phyloP scores from a whole-genome alignment of 495 filamentous ascomycete genomes.

The Chaetomium tenue region DNA sequence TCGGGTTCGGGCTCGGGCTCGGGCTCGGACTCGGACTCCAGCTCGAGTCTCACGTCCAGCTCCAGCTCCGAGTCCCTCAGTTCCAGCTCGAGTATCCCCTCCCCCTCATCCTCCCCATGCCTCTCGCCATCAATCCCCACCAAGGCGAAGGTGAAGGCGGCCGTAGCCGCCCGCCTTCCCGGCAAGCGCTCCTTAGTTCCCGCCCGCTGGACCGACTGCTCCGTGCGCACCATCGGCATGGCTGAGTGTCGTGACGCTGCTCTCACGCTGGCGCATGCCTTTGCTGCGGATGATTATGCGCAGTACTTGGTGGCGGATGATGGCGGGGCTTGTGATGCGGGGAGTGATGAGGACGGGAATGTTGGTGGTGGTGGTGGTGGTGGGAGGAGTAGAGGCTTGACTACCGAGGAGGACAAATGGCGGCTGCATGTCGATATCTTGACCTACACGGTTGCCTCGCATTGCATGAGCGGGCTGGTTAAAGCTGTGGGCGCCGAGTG shows the following conservation, averaged over 20 bases:
- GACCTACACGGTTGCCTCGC: slow-evolving; percentile 68
- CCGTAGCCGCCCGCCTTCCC: slow-evolving; percentile 35
- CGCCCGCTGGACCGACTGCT: slow-evolving; percentile 43
- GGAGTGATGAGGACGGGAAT: slow-evolving; percentile 39
- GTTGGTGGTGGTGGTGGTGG: neutral
- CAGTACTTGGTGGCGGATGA: slow-evolving; percentile 61
- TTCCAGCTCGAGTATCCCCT: slow-evolving; percentile 22
- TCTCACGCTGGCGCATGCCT: slow-evolving; percentile 67
- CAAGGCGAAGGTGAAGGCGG: neutral
- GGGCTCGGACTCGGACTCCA: neutral
- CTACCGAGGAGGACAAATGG: slow-evolving; percentile 60
- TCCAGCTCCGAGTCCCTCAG: slow-evolving; percentile 33
- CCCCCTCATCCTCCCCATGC: neutral
- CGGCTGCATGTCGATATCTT: slow-evolving; percentile 70
- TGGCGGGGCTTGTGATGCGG: neutral
- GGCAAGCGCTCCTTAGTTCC: slow-evolving; percentile 51
- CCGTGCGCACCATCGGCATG: slow-evolving; percentile 58
- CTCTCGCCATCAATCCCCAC: slow-evolving; percentile 7
- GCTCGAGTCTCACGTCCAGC: neutral
- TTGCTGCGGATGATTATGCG: slow-evolving; percentile 69
- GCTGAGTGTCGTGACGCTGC: slow-evolving; percentile 66
- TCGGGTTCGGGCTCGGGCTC: neutral
- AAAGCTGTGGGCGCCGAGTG: slow-evolving; percentile 70
- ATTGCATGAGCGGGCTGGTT: slow-evolving; percentile 67
- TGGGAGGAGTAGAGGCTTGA: neutral